These are phyloP conservation scores for Zygotorulaspora mrakii DNA, from an alignment of 1,139 yeast genomes.

Conservation along the genomic window DNA sequence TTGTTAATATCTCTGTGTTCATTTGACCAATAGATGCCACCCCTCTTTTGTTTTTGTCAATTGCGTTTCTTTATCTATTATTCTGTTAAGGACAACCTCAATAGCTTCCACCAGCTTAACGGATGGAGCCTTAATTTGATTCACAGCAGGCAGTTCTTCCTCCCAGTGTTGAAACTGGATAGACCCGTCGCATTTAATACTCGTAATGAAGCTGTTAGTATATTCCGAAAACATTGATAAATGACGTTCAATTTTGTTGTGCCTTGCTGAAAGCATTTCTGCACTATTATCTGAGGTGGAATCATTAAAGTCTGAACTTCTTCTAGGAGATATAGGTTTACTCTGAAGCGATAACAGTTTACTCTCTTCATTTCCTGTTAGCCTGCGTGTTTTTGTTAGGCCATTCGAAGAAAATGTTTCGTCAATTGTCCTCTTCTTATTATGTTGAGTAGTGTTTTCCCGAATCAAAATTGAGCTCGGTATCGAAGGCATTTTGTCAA, in stretches of 20 bases:
- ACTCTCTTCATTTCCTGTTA: conserved; percentile 2
- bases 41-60: conserved; percentile 6
- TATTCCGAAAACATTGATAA: conserved; percentile 19
- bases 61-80: neutral
- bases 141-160: too few relatives aligned
- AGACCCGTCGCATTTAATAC: too few relatives aligned
- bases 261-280: neutral
- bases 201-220: conserved; percentile 19
- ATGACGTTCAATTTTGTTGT: conserved; percentile 3
- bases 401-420: neutral
- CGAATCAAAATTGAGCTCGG: too few relatives aligned
- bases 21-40: conserved; percentile 5
- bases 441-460: neutral
- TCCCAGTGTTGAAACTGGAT: too few relatives aligned
- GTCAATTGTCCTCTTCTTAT: neutral
- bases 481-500: too few relatives aligned
- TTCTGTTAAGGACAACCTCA: neutral
- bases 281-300: conserved; percentile 4
- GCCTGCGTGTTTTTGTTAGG: conserved; percentile 3
- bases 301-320: conserved; percentile 1
- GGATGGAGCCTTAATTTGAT: conserved; percentile 5
- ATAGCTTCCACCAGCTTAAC: conserved; percentile 4
- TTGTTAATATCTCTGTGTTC: neutral
- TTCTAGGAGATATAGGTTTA: neutral
- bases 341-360: conserved; percentile 1